phyloP scores from a whole-genome alignment of 2,329 filamentous ascomycete genomes.

The Periglandula ipomoeae region DNA sequence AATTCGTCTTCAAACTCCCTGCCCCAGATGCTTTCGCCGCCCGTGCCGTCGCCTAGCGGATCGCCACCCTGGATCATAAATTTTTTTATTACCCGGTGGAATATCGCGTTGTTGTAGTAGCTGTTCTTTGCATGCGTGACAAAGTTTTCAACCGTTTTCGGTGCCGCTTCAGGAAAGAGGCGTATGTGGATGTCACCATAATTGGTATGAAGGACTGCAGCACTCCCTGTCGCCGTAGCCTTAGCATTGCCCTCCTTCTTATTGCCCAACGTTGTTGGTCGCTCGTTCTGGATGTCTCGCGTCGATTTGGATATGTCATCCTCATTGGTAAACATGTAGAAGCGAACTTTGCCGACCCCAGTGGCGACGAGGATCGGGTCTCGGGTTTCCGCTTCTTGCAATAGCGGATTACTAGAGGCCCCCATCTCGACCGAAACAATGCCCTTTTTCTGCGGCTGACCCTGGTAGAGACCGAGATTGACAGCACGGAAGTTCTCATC shows the following conservation, averaged over 20 bases:
- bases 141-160: slow-evolving; percentile 95
- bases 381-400: slow-evolving; percentile 82
- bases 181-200: slow-evolving; percentile 91
- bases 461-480: slow-evolving; percentile 83
- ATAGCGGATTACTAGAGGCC: slow-evolving; percentile 82
- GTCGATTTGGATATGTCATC: slow-evolving; percentile 72
- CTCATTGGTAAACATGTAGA: slow-evolving; percentile 98
- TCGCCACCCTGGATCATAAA: slow-evolving; percentile 99
- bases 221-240: slow-evolving; percentile 62
- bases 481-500: slow-evolving; percentile 83
- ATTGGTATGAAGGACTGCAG: slow-evolving; percentile 82
- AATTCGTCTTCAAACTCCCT: slow-evolving; percentile 96
- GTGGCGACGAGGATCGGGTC: slow-evolving; percentile 86
- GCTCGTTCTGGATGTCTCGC: slow-evolving; percentile 91
- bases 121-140: slow-evolving; percentile 80
- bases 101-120: slow-evolving; percentile 97
- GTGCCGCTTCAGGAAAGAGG: slow-evolving; percentile 85
- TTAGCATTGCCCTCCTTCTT: slow-evolving; percentile 46
- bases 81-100: slow-evolving; percentile 93
- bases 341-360: slow-evolving; percentile 77
- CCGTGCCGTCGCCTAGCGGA: slow-evolving; percentile 82
- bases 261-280: slow-evolving; percentile 58
- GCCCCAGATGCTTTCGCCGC: slow-evolving; percentile 85
- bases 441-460: slow-evolving; percentile 87
- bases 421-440: slow-evolving; percentile 95